Evolutionary conservation across 2,329 filamentous ascomycete genomes (phyloP), one percentile per base, ranked within the genome.

Genomic region (Aspergillus sp.): DNA sequence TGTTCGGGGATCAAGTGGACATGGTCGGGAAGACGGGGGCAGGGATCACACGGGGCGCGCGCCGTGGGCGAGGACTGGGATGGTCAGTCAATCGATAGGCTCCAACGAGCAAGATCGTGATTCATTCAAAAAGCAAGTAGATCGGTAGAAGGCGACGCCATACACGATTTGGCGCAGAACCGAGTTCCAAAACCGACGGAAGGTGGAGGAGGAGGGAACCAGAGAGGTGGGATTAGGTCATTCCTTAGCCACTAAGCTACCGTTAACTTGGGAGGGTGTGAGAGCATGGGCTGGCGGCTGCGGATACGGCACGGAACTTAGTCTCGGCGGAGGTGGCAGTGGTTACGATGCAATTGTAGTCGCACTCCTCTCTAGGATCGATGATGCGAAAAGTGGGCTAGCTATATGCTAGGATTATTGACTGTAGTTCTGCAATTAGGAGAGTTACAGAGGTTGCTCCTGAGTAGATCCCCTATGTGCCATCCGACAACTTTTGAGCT

Each of bases 1-100:
- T 66, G 47, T 54, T 13, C 57, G 50, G 60, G 63, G 64, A 68
- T 68, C 70, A 73, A 66, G 66, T 69, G 71, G 65, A 70, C 73
- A 76, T 75, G 63, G 58, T 73, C 71, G 65, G 66, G 60, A 62
- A 36, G 61, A 57, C 60, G 56, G 66, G 56, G 66, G 61, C 55
- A 60, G 47, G 53, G 58, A 61, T 59, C 32, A 65, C 59, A 57
- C 62, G 55, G 62, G 59, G 54, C 54, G 56, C 63, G 63, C 59
- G 54, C 54, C 41, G 52, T 58, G 51, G 38, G 50, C 39, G 13
- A 54, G 15, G 27, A 44, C 25, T 36, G 32, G 19, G 30, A 39
- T 48, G 57, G 57, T 58, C 52, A 30, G 30, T 39, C 53, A 50
- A 38, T 57, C 54, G 58, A 52, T 41, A 57, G 47, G 59, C 42